phyloP scores from a whole-genome alignment of 805 yeast genomes.

The Cyberlindnera veronae region DNA sequence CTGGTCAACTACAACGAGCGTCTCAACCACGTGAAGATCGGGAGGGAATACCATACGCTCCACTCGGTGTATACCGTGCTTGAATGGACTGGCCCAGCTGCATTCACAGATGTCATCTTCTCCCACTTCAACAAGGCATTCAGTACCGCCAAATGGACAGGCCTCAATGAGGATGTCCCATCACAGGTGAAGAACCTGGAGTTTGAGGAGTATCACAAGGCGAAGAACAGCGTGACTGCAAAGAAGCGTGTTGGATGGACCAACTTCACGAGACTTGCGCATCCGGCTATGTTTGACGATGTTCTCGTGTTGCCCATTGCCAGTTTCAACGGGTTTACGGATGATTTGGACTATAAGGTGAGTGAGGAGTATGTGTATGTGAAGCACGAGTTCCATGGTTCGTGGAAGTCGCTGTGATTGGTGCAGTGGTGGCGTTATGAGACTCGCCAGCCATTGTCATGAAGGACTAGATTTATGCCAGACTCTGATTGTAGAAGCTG shows the following conservation, averaged over 20 bases:
- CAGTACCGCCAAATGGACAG: background rate
- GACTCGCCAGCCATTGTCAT: no score
- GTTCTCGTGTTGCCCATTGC: slow-evolving; percentile 20
- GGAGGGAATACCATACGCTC: slow-evolving; percentile 34
- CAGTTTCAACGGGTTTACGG: slow-evolving; percentile 21
- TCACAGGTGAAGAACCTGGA: slow-evolving; percentile 19
- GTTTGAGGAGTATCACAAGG: slow-evolving; percentile 15
- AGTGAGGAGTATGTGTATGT: slow-evolving; percentile 13
- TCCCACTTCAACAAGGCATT: slow-evolving; percentile 40
- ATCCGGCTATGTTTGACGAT: slow-evolving; percentile 21
- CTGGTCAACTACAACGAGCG: slow-evolving; percentile 36
- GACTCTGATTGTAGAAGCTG: no score
- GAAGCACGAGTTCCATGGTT: slow-evolving; percentile 22
- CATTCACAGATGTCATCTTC: slow-evolving; percentile 48
- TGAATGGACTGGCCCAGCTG: slow-evolving; percentile 54
- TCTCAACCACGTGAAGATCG: slow-evolving; percentile 29
- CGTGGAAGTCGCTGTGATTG: slow-evolving; percentile 18
- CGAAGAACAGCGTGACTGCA: slow-evolving; percentile 11
- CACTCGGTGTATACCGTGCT: slow-evolving; percentile 59
- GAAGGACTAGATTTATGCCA: no score
- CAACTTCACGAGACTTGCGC: slow-evolving; percentile 16
- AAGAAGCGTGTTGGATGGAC: slow-evolving; percentile 19
- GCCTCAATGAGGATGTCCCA: slow-evolving; percentile 33
- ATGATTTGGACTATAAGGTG: slow-evolving; percentile 10
- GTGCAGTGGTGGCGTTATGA: background rate